Percentiles rank a stretch among this genome's conserved stretches.
Evolutionary conservation across 148 eudicot species (phyloP).

Genomic region (Silene conica): DNA sequence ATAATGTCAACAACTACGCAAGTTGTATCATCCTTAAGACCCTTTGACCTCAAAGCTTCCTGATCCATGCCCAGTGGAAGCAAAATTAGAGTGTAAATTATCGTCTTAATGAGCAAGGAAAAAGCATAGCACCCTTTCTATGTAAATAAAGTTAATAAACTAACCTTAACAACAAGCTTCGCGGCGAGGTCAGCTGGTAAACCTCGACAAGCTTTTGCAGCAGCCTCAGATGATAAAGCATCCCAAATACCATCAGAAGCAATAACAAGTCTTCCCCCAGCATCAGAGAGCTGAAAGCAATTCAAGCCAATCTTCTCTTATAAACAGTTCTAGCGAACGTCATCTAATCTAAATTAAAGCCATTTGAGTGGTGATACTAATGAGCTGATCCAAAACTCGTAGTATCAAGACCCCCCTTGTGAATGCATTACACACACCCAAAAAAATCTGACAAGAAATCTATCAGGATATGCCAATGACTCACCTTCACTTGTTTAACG

Average conservation of each 20-base stretch:
- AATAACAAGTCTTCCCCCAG: conserved; percentile 93
- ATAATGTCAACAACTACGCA: conserved; percentile 97
- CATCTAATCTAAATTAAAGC: too few relatives aligned
- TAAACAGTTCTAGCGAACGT: too few relatives aligned
- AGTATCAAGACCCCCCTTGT: too few relatives aligned
- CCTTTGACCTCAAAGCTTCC: conserved; percentile 96
- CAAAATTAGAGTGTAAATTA: conserved; percentile 1
- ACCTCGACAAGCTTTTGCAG: conserved; percentile 90
- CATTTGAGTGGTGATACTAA: too few relatives aligned
- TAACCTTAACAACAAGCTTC: conserved; percentile 92
- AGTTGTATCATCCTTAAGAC: conserved; percentile 95
- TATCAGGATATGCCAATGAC: conserved; percentile 14
- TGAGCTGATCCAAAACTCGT: too few relatives aligned
- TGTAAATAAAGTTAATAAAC: not conserved
- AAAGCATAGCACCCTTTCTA: not conserved
- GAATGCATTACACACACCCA: not conserved
- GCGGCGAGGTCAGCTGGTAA: conserved; percentile 98
- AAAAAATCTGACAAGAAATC: not conserved
- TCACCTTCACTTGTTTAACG: conserved; percentile 98
- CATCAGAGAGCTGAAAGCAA: conserved; percentile 67
- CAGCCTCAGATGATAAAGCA: conserved; percentile 73
- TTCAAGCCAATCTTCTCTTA: conserved; percentile 5
- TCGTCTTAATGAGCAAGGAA: conserved; percentile 8
- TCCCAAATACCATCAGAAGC: conserved; percentile 99
- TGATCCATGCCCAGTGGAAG: conserved; percentile 25